Base-by-base conservation (phyloP, 306 rosid genomes). In the Fagus sylvatica region DNA sequence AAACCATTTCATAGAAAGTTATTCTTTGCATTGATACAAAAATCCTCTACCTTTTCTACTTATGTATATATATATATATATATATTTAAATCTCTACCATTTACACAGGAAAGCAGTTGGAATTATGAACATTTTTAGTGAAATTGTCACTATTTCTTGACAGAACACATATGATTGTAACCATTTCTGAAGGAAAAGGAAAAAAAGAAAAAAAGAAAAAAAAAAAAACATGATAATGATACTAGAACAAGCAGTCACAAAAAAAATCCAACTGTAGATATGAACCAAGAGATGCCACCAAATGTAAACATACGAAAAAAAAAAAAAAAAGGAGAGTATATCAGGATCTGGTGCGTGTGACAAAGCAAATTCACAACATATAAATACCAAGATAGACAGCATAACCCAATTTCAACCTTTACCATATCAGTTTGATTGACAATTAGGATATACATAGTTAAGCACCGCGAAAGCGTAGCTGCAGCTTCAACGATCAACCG, bases 381-480 rank as follows among this genome's bases (percentile, higher is more conserved):
- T 76, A 66, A 62, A 74, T 62, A 78, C 56, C 42, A 73, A 64
- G 54, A 69, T 42, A 28, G 69, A 56, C 46, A 42, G 82, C 61
- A 48, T 30, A 81, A 10, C 80, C 64, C 28, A 39, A 56, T 9
- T 69, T 65, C 76, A 76, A 54, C 37, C 91, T 88, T 8, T 85
- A 95, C 98, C 89, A 86, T 79, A 80, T 80, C 89, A 84, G 82
- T 72, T 78, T 71, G 85, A 82, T 77, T 93, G 73, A 83, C 86
- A 78, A 95, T 84, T 78, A 95, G 86, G 82, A 87, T 74, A 81
- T 85, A 91, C 91, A 89, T 77, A 37, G 97, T 89, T 72, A 95
- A 79, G 85, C 98, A 91, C 39, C 98, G 98, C 15, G 87, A 82
- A 57, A 95, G 74, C 33, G 98, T 95, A 77, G 98, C 97, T 51